These are phyloP conservation scores for Flaveria bidentis DNA, from an alignment of 129 eudicot species.

Conservation along the genomic window DNA sequence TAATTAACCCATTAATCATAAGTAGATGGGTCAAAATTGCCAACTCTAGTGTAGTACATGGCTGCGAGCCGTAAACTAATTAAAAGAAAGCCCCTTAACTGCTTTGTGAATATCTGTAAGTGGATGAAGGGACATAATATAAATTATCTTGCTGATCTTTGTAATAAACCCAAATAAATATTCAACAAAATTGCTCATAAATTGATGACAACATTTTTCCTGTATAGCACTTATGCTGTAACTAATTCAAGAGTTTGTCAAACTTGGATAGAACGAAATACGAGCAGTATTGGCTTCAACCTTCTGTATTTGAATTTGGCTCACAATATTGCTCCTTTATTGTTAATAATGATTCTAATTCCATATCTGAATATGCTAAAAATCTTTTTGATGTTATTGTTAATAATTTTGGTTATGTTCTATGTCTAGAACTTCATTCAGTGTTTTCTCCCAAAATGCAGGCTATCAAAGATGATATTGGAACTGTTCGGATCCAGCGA, in stretches of 20 bases:
- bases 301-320: neutral
- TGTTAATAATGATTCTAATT: neutral
- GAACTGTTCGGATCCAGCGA: constrained; percentile 85
- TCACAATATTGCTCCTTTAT: constrained; percentile 1
- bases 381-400: constrained; percentile 3
- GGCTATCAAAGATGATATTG: constrained; percentile 97
- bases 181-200: neutral
- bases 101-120: no score
- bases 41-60: no score
- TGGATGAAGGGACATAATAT: neutral
- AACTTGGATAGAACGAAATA: neutral
- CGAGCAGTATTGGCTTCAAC: neutral
- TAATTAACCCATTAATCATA: no score
- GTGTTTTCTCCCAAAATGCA: constrained; percentile 30
- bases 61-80: neutral
- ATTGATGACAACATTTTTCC: constrained; percentile 2
- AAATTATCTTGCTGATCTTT: neutral
- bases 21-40: no score
- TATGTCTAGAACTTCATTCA: constrained; percentile 12
- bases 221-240: neutral
- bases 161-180: neutral
- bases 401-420: neutral
- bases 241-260: neutral
- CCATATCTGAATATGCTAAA: neutral
- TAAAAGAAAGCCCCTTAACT: no score